phyloP scores from a whole-genome alignment of 495 filamentous ascomycete genomes.

The Apodospora peruviana region DNA sequence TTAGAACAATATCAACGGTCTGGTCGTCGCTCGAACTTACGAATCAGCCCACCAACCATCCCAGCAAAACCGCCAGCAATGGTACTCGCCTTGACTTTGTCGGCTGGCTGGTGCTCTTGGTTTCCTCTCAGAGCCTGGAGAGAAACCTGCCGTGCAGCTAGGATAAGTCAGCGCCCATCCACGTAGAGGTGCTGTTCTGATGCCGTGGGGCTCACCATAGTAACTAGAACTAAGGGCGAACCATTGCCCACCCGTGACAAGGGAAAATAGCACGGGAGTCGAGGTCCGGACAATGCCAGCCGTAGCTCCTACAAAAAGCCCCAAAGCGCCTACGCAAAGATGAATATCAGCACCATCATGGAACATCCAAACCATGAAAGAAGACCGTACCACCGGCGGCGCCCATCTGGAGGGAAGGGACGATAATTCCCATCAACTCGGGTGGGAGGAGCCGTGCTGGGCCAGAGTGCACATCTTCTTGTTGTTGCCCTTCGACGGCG shows the following conservation, averaged over 20 bases:
- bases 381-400: constrained; percentile 18
- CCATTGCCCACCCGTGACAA: constrained; percentile 72
- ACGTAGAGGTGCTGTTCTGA: not conserved
- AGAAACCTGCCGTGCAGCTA: constrained; percentile 32
- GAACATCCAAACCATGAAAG: not conserved
- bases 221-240: constrained; percentile 70
- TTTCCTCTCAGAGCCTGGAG: constrained; percentile 31
- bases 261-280: constrained; percentile 61
- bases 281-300: constrained; percentile 61
- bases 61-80: constrained; percentile 66
- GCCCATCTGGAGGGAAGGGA: constrained; percentile 29
- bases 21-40: constrained; percentile 40
- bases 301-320: constrained; percentile 66
- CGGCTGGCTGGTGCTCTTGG: constrained; percentile 44
- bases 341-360: not conserved
- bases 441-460: constrained; percentile 23
- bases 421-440: constrained; percentile 34
- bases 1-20: constrained; percentile 10
- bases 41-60: constrained; percentile 57
- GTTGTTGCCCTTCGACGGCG: not conserved
- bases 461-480: not conserved
- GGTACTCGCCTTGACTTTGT: constrained; percentile 58
- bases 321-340: constrained; percentile 52
- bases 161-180: constrained; percentile 8
- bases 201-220: constrained; percentile 50